Evolutionary conservation across 1,284 basidiomycete species (phyloP), one percentile per base, ranked within the genome.

Genomic region (Trametes hirsuta): DNA sequence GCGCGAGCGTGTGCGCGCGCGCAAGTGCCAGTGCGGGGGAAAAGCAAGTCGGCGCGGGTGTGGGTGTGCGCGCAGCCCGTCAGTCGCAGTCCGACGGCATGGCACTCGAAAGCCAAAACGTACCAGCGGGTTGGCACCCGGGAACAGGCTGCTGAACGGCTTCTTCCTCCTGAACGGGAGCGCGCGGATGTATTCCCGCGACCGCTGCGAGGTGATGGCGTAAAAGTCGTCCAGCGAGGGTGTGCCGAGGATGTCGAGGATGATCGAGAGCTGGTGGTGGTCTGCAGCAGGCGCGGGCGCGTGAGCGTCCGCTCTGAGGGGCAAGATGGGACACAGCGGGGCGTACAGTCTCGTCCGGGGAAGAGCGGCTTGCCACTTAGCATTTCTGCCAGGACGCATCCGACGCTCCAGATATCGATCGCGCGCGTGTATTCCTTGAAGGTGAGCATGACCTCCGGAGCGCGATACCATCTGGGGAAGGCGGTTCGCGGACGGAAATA

Each of bases 321-420:
- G n/a, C 45, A n/a, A 25, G 39, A 2, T 4, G 48, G 10, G 14
- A 24, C 8, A 25, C n/a, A 12, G 53, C 47, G 21, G 44, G 41
- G 61, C 59, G 48, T 70, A 87, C 90, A 91, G 71, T 93, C 91
- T 70, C 90, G 81, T 21, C 95, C 95, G 2, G 95, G 95, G 76
- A 97, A 97, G 51, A 97, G 78, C 0, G 95, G 93, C 70, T 90
- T 90, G 44, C 94, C 93, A 62, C 86, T 91, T 18, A 97, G 81
- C 94, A 97, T 97, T 76, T 97, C 95, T 0, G 95, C 95, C 14
- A 97, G 80, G 6, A 97, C 94, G 73, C 95, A 97, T 2, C 95
- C 95, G 2, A 97, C 93, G 62, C 88, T 90, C 95, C 95, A 97
- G 68, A 96, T 87, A 70, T 97, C 94, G 72, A 97, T 96, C 0